Percentiles rank a stretch among this genome's conserved stretches.
Evolutionary conservation across 2,329 filamentous ascomycete genomes (phyloP).

Genomic region (Alternaria sp.): DNA sequence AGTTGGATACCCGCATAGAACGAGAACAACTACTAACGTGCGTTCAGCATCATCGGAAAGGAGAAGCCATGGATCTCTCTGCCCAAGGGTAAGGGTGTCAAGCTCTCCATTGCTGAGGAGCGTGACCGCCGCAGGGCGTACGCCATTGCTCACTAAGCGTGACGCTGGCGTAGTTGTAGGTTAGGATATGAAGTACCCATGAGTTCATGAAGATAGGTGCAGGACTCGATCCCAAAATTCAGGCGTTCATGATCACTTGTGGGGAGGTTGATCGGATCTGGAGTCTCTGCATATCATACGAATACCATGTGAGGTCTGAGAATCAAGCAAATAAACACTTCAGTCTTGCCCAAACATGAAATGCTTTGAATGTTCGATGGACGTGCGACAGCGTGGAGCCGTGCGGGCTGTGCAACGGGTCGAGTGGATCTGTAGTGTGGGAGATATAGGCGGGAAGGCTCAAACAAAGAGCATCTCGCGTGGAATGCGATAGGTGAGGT

Average conservation of each 20-base stretch:
- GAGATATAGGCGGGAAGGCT: neutral
- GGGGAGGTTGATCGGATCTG: conserved; percentile 37
- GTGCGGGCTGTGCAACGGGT: neutral
- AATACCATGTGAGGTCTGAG: conserved; percentile 33
- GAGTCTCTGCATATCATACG: conserved; percentile 43
- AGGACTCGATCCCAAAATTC: conserved; percentile 38
- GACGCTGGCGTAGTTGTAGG: conserved; percentile 20
- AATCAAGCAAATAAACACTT: conserved; percentile 30
- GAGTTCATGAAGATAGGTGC: conserved; percentile 35
- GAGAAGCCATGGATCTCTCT: conserved; percentile 99
- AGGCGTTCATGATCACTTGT: conserved; percentile 45
- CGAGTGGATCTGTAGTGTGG: neutral
- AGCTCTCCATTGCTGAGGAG: conserved; percentile 98
- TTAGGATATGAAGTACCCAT: conserved; percentile 36
- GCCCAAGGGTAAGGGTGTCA: conserved; percentile 99
- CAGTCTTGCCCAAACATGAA: neutral
- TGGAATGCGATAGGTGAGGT: neutral
- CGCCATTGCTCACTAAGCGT: conserved; percentile 59
- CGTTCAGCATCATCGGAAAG: conserved; percentile 77
- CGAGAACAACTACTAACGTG: conserved; percentile 15
- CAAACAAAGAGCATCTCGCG: neutral
- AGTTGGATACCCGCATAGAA: conserved; percentile 9
- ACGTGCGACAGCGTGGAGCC: neutral
- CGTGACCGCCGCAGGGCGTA: conserved; percentile 91
- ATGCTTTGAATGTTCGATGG: neutral